Conservation (phyloP, 805 yeast genomes). For the Clavispora phyllophila region DNA sequence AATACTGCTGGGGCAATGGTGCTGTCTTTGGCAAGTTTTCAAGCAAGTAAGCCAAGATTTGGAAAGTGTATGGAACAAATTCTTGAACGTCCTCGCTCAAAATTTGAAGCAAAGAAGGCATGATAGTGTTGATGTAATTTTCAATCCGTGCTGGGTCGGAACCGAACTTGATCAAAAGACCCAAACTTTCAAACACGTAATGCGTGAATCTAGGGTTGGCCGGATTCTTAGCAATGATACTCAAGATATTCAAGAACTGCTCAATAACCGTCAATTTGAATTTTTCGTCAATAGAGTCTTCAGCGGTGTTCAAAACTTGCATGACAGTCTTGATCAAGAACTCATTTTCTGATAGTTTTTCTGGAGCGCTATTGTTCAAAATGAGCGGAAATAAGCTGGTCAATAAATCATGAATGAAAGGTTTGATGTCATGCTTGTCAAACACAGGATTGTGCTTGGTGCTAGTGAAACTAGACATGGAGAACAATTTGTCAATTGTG, state of each 20-base stretch:
- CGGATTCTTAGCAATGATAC: conserved; percentile 77
- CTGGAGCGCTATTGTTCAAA: conserved; percentile 55
- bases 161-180: conserved; percentile 58
- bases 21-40: conserved; percentile 49
- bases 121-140: conserved; percentile 43
- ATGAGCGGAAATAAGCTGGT: conserved; percentile 64
- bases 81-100: conserved; percentile 86
- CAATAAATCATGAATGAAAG: conserved; percentile 55
- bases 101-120: conserved; percentile 64
- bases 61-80: conserved; percentile 89
- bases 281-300: conserved; percentile 48
- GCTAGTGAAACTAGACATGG: conserved; percentile 58
- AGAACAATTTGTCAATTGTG: conserved; percentile 81
- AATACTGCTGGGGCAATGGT: conserved; percentile 60
- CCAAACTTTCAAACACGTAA: conserved; percentile 83
- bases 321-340: conserved; percentile 84
- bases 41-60: conserved; percentile 74
- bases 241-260: conserved; percentile 66
- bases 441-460: conserved; percentile 58
- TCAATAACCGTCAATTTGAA: conserved; percentile 47
- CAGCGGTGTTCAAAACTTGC: conserved; percentile 73
- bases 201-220: conserved; percentile 93
- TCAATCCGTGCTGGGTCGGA: conserved; percentile 17
- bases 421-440: conserved; percentile 64
- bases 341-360: conserved; percentile 91